Conservation (phyloP, 2,329 filamentous ascomycete genomes). For the Hypoxylon sp. region DNA sequence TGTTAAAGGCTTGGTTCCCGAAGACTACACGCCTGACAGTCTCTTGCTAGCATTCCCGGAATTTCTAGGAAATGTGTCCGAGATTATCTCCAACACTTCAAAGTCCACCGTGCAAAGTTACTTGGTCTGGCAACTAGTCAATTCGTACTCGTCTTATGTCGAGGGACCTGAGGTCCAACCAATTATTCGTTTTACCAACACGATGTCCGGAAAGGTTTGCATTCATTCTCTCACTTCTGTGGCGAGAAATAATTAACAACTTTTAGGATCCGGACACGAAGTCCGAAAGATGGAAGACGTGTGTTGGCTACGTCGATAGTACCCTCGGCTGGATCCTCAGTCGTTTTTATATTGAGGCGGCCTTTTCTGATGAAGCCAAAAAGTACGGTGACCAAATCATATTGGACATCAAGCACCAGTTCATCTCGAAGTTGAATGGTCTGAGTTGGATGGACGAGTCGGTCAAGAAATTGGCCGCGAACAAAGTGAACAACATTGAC, state of each 20-base stretch:
- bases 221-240: not conserved
- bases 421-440: slow-evolving; percentile 64
- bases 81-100: slow-evolving; percentile 67
- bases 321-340: slow-evolving; percentile 78
- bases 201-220: slow-evolving; percentile 68
- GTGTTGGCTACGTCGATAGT: slow-evolving; percentile 70
- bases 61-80: slow-evolving; percentile 72
- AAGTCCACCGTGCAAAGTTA: slow-evolving; percentile 73
- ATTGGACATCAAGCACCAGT: slow-evolving; percentile 78
- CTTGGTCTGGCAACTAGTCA: slow-evolving; percentile 75
- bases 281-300: slow-evolving; percentile 77
- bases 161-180: slow-evolving; percentile 73
- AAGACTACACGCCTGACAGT: slow-evolving; percentile 64
- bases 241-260: slow-evolving; percentile 19
- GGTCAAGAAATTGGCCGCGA: slow-evolving; percentile 70
- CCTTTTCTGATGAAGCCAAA: slow-evolving; percentile 77
- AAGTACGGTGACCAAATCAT: slow-evolving; percentile 77
- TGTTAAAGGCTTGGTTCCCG: slow-evolving; percentile 67
- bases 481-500: slow-evolving; percentile 75
- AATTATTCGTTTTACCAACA: slow-evolving; percentile 72
- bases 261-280: slow-evolving; percentile 70
- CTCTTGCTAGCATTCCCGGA: slow-evolving; percentile 72
- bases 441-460: slow-evolving; percentile 72
- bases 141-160: slow-evolving; percentile 66
- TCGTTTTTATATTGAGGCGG: slow-evolving; percentile 78